These are phyloP conservation scores for Xylariaceae sp. DNA, from an alignment of 2,329 filamentous ascomycete species.

Conservation along the genomic window DNA sequence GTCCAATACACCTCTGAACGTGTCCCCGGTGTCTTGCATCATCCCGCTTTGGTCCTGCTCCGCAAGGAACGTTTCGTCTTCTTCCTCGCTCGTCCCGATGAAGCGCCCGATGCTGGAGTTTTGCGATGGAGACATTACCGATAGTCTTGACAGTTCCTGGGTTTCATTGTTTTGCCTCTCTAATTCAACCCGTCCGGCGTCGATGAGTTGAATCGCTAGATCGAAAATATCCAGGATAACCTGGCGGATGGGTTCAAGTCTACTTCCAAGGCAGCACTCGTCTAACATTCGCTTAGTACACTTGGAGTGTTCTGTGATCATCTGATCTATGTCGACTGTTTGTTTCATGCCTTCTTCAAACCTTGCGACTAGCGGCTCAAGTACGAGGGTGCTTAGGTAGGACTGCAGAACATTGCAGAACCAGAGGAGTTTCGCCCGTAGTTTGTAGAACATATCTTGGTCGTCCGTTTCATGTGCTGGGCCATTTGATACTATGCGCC, in stretches of 20 bases:
- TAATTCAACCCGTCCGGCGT: conserved; percentile 45
- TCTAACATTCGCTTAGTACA: conserved; percentile 62
- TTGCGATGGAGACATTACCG: conserved; percentile 33
- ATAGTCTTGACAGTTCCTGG: conserved; percentile 38
- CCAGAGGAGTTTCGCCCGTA: conserved; percentile 71
- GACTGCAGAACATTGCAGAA: conserved; percentile 71
- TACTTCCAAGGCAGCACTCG: conserved; percentile 65
- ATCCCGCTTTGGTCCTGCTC: conserved; percentile 27
- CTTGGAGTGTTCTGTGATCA: conserved; percentile 65
- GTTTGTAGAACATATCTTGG: conserved; percentile 49
- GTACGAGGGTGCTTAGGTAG: conserved; percentile 71
- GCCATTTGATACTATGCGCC: conserved; percentile 41
- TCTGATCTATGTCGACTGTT: conserved; percentile 73
- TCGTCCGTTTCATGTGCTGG: conserved; percentile 38
- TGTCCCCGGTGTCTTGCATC: conserved; percentile 35
- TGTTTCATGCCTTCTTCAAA: conserved; percentile 55
- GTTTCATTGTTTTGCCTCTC: conserved; percentile 35
- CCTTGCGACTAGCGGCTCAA: conserved; percentile 54
- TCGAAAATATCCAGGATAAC: conserved; percentile 74
- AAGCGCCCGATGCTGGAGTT: conserved; percentile 22
- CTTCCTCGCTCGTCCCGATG: conserved; percentile 26
- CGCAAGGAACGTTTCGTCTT: conserved; percentile 30
- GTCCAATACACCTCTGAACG: conserved; percentile 50
- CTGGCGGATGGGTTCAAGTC: conserved; percentile 66
- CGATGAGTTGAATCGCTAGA: conserved; percentile 65